Evolutionary conservation across 371 early-diverging fungal species (phyloP).

Genomic region (Mucor circinelloides): DNA sequence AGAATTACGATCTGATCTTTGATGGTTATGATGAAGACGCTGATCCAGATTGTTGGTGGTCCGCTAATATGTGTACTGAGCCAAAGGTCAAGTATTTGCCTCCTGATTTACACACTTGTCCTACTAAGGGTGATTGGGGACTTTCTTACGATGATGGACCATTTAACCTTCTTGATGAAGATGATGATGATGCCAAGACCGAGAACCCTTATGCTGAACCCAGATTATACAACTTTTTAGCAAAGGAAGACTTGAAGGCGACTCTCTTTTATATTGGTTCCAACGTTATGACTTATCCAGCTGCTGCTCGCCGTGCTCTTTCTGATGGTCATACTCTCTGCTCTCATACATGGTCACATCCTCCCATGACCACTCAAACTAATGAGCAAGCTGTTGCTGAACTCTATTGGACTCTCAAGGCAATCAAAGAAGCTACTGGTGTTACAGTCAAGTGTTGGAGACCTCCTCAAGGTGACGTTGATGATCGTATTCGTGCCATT

Average conservation of each 20-base stretch:
- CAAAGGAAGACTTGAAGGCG: slow-evolving; percentile 21
- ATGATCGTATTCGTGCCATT: slow-evolving; percentile 53
- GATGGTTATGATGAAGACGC: slow-evolving; percentile 20
- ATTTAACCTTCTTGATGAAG: slow-evolving; percentile 20
- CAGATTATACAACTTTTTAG: slow-evolving; percentile 40
- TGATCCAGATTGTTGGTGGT: slow-evolving; percentile 36
- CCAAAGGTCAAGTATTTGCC: slow-evolving; percentile 30
- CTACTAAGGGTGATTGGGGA: slow-evolving; percentile 33
- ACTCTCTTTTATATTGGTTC: slow-evolving; percentile 35
- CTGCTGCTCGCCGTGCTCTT: slow-evolving; percentile 30
- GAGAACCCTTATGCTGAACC: slow-evolving; percentile 41
- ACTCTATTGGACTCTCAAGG: slow-evolving; percentile 51
- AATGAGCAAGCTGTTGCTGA: slow-evolving; percentile 61
- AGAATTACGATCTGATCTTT: slow-evolving; percentile 8
- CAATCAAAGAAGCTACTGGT: slow-evolving; percentile 58
- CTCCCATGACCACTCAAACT: slow-evolving; percentile 51
- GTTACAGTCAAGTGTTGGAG: slow-evolving; percentile 58
- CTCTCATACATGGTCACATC: slow-evolving; percentile 61
- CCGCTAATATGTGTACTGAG: slow-evolving; percentile 15
- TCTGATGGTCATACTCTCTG: slow-evolving; percentile 31
- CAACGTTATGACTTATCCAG: slow-evolving; percentile 26
- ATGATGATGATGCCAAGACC: slow-evolving; percentile 12
- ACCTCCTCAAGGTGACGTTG: slow-evolving; percentile 58
- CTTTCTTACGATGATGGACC: slow-evolving; percentile 37
- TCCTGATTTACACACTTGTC: slow-evolving; percentile 25